Evolutionary conservation across 2,329 filamentous ascomycete species (phyloP), one percentile per base, ranked within the genome.

Genomic region (Ampelomyces quisqualis): DNA sequence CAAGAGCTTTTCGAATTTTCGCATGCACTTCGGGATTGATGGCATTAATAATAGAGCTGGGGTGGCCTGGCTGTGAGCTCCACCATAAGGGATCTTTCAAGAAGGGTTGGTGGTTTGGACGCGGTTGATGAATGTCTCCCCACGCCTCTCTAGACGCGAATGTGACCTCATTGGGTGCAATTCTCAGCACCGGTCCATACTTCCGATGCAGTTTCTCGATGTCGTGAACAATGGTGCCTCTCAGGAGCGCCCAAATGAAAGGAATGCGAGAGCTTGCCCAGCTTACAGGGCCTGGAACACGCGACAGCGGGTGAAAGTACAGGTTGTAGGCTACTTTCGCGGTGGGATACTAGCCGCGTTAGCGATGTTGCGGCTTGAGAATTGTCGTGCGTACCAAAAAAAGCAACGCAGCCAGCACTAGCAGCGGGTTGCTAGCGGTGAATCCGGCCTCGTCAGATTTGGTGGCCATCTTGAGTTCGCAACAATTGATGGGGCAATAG

Each of bases 1-100:
- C 64, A 3, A 73, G 58, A 8, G 69, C 55, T 21, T 69, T 59
- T 22, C 72, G 57, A 38, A 65, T 61, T 15, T 70, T 58, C 5
- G 64, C 58, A 52, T 74, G n/a, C n/a, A n/a, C n/a, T n/a, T n/a
- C n/a, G n/a, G n/a, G n/a, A n/a, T n/a, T n/a, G n/a, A n/a, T n/a
- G n/a, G n/a, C n/a, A n/a, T n/a, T n/a, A n/a, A n/a, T n/a, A n/a
- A n/a, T n/a, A n/a, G n/a, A n/a, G n/a, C n/a, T n/a, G n/a, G n/a
- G n/a, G n/a, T n/a, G n/a, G n/a, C n/a, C n/a, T n/a, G n/a, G n/a
- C n/a, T n/a, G n/a, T n/a, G n/a, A n/a, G n/a, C n/a, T n/a, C n/a
- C n/a, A n/a, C n/a, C n/a, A n/a, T n/a, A n/a, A n/a, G n/a, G n/a
- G n/a, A n/a, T n/a, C n/a, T n/a, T n/a, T n/a, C n/a, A n/a, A n/a